Base-by-base conservation (phyloP, 257 asterid genomes). In the Petunia secreta region DNA sequence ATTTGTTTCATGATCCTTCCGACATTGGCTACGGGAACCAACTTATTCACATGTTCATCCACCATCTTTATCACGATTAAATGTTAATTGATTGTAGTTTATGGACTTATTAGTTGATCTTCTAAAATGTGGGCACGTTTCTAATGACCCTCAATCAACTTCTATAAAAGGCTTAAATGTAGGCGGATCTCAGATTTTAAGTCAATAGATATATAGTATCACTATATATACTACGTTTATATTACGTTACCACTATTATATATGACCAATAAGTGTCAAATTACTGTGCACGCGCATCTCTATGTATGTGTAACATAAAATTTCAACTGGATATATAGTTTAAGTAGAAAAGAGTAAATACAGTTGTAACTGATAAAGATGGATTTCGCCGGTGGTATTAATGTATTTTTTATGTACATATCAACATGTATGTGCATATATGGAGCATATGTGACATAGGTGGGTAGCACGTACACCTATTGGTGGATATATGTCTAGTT, bases 1-100 rank as follows among this genome's bases (percentile, higher is more conserved):
- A 83, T 90, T 73, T 92, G 93, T 83, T 89, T 92, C 97, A 92
- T 92, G 82, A 92, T 92, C 53, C 97, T 73, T 1, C 95, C 95
- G 1, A 91, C 94, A 91, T 91, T 91, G 68, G 97, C 97, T 37
- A 90, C 90, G 5, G 97, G 97, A 1, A 92, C 48, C 55, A 92
- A 65, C 50, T 73, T 25, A 25, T 25, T 73, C 77, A 73, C 62
- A 1, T 73, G 77, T 50, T 73, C 77, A 50, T 50, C 62, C 77
- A 50, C 62, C 62, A 63, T 63, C 46, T 55, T 54, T 11, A 54
- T 54, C 59, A 8, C 40, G 6, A 63, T 34, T 9, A 59, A 59
- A 16, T 59, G 65, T 38, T 59, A 11, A 66, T 15, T 16, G n/a
- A 8, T 69, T 8, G 43, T 69, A 25, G 25, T 25, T 25, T 46